Conservation (phyloP, 495 filamentous ascomycete genomes). For the Annulohypoxylon bovei region DNA sequence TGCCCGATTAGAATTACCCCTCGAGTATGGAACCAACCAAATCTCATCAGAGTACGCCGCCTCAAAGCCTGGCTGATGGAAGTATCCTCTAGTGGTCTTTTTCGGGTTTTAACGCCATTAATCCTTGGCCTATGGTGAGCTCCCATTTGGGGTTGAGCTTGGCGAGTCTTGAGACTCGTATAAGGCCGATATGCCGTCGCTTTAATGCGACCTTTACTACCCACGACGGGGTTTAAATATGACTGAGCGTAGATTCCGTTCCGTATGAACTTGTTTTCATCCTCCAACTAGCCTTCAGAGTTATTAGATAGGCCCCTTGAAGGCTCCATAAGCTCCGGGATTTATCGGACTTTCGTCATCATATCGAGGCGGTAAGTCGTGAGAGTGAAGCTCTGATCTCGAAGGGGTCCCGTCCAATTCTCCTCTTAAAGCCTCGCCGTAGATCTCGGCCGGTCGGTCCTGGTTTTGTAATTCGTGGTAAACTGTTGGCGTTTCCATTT, state of each 20-base stretch:
- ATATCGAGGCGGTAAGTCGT: slow-evolving; percentile 33
- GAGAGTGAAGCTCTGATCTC: slow-evolving; percentile 23
- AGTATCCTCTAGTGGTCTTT: not conserved
- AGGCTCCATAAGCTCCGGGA: slow-evolving; percentile 25
- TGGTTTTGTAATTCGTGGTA: slow-evolving; percentile 29
- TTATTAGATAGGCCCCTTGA: slow-evolving; percentile 31
- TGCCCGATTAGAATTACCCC: not conserved
- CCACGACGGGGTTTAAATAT: not conserved
- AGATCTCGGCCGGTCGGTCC: slow-evolving; percentile 17
- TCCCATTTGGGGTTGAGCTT: not conserved
- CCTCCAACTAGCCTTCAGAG: not conserved
- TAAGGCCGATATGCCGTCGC: not conserved
- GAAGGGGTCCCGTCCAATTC: slow-evolving; percentile 17
- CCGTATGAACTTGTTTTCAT: not conserved
- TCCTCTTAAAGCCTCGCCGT: slow-evolving; percentile 19
- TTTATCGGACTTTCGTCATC: not conserved
- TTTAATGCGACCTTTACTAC: not conserved
- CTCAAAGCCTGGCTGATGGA: not conserved
- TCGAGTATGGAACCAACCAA: not conserved
- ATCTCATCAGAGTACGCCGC: not conserved
- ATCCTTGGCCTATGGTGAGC: not conserved
- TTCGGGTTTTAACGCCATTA: not conserved
- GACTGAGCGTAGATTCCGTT: not conserved
- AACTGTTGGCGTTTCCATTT: slow-evolving; percentile 17
- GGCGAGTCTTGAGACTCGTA: not conserved